Evolutionary conservation across 163 green algal species (phyloP), one percentile per base, ranked within the genome.

Genomic region (Prototheca wickerhamii): DNA sequence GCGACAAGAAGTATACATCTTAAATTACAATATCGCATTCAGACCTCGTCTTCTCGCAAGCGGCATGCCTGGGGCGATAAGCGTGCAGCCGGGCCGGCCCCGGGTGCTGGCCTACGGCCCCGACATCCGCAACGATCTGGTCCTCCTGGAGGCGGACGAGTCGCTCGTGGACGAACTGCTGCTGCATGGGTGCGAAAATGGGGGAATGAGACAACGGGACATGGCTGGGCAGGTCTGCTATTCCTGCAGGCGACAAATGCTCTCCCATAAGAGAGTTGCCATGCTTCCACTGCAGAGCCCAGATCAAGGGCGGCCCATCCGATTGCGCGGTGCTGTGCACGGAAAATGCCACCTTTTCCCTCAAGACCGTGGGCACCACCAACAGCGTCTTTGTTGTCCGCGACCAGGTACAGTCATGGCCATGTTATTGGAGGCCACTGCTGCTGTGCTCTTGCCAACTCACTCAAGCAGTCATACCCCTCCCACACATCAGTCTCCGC

Each of bases 321-420:
- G 75, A 81, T 4, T 73, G 86, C 37, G 80, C 80, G 7, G 76
- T 89, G 28, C 66, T 91, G 52, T 85, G 77, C 75, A 84, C 82
- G 2, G 33, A 12, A 1, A 43, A 69, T 4, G 71, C 73, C 20
- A 88, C 84, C 2, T 88, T 74, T 61, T 69, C 67, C 1, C 53
- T 88, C 7, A 91, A 87, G 52, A 63, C 81, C 8, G 84, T 91
- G 42, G 80, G 87, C 44, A 91, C 82, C 5, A 85, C 72, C 23
- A 91, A 91, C 68, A 65, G 65, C 18, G 51, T 87, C 40, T 63
- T 84, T 26, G 60, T 91, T 12, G 34, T 49, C 17, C 33, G 26
- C 21, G 51, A 58, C 46, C 15, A 55, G 46, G 46, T 55, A 31
- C 5, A 17, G 23, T n/a, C 17, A 55, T n/a, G 15, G 5, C n/a